Base-by-base conservation (phyloP, 2,329 filamentous ascomycete genomes). In the Pseudogymnoascus sp. region DNA sequence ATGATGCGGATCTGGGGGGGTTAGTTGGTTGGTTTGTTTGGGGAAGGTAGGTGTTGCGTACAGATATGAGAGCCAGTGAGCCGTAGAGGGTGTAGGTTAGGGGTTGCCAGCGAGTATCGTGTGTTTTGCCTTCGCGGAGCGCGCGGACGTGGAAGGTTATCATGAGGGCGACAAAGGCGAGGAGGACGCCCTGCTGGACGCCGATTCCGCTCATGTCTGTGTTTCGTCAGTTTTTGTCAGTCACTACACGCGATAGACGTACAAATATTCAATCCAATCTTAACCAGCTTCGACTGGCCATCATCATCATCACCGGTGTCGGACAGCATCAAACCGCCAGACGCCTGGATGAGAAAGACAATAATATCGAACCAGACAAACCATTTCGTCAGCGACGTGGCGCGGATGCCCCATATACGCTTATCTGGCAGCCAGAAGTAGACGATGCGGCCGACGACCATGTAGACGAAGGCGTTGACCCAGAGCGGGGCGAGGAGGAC, bases 1-100 rank as follows among this genome's bases (percentile, higher is more conserved):
- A 85, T 79, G 70, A 87, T 86, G 35, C 85, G 81, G 29, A 79
- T 70, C 76, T 82, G 11, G 4, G 42, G 13, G 13, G 2, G 21
- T 53, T 19, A n/a, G 37, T 53, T 26, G 13, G 10, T 21, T 13
- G 2, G 6, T 14, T 47, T 6, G 42, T 13, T 35, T 35, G 10
- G 6, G 5, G 21, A 26, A 6, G 13, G 8, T 33, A 8, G 21
- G 21, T 6, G 6, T 6, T 11, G 21, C 21, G 21, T 29, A 53
- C 24, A 14, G 44, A 16, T 14, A 53, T 53, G 14, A 53, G 44
- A 14, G 10, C n/a, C 2, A 53, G 44, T 3, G 44, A 24, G 6
- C 6, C 44, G 24, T 50, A 50, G 24, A 50, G 44, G 13, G 44
- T 29, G 24, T 50, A 50, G 24, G 29, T 7, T 1, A 50, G 44